A percentile compares a stretch with the other conserved stretches of the same genome.
These are phyloP conservation scores for Chytriomyces hyalinus DNA, from an alignment of 192 early-diverging fungal genomes.

Conservation along the genomic window DNA sequence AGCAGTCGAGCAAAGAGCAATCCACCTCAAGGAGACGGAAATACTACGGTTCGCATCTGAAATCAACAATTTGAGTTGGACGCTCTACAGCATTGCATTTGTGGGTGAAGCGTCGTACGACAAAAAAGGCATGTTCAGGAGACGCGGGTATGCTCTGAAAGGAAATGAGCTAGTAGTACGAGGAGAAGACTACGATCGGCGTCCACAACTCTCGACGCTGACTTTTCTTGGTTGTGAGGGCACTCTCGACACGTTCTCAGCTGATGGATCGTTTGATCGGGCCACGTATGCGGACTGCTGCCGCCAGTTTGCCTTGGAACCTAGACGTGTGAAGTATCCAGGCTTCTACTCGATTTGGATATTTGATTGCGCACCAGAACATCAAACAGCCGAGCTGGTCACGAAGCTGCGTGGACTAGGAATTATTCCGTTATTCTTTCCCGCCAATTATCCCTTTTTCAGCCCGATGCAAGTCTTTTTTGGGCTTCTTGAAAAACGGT, in stretches of 20 bases:
- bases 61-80: slow-evolving; percentile 19
- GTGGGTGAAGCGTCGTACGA: slow-evolving; percentile 43
- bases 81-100: slow-evolving; percentile 28
- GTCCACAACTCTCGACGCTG: not conserved
- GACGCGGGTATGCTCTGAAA: slow-evolving; percentile 29
- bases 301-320: slow-evolving; percentile 11
- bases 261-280: slow-evolving; percentile 28
- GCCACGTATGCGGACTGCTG: slow-evolving; percentile 17
- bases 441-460: slow-evolving; percentile 37
- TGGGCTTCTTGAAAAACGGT: not conserved
- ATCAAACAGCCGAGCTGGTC: not conserved
- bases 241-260: slow-evolving; percentile 9
- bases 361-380: slow-evolving; percentile 25
- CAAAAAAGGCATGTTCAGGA: slow-evolving; percentile 21
- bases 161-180: slow-evolving; percentile 19
- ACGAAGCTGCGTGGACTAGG: slow-evolving; percentile 5
- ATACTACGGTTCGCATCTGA: not conserved
- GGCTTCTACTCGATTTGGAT: slow-evolving; percentile 34
- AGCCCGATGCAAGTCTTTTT: not conserved
- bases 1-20: not conserved
- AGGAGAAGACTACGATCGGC: not conserved
- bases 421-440: slow-evolving; percentile 30
- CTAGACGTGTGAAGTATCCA: slow-evolving; percentile 21
- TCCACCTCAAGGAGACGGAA: slow-evolving; percentile 13
- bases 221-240: slow-evolving; percentile 21